Conservation (phyloP, 1,284 basidiomycete species). For the Tylopilus orsonianus region DNA sequence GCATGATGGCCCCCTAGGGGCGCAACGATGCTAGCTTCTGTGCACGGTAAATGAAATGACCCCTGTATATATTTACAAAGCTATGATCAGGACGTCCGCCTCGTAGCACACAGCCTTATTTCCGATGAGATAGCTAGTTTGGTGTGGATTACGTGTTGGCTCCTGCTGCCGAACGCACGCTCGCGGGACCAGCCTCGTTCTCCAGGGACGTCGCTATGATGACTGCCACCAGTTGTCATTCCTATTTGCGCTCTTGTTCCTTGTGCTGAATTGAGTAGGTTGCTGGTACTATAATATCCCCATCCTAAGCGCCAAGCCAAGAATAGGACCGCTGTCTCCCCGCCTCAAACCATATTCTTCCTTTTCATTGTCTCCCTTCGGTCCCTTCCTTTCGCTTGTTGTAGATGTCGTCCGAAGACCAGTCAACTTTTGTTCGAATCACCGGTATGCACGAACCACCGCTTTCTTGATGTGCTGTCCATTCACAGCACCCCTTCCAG, state of each 20-base stretch:
- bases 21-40: no score
- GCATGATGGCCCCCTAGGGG: no score
- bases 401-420: conserved; percentile 24
- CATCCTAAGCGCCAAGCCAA: conserved; percentile 2
- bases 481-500: conserved; percentile 40
- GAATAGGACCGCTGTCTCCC: neutral
- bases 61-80: no score
- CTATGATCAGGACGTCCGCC: no score
- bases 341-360: neutral
- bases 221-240: conserved; percentile 15
- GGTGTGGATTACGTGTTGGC: conserved; percentile 17
- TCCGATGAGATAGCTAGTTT: no score
- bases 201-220: conserved; percentile 12
- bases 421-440: conserved; percentile 23
- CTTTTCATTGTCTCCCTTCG: neutral
- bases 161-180: neutral
- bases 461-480: neutral
- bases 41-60: no score
- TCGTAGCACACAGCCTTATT: neutral
- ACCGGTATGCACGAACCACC: conserved; percentile 18
- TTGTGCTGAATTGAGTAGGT: conserved; percentile 1
- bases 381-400: neutral
- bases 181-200: neutral
- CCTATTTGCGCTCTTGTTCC: neutral
- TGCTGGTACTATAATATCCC: neutral